A percentile compares a stretch with the other conserved stretches of the same genome.
Conservation (phyloP, 1,139 yeast species). For the Yamadazyma spencermartinsiae region DNA sequence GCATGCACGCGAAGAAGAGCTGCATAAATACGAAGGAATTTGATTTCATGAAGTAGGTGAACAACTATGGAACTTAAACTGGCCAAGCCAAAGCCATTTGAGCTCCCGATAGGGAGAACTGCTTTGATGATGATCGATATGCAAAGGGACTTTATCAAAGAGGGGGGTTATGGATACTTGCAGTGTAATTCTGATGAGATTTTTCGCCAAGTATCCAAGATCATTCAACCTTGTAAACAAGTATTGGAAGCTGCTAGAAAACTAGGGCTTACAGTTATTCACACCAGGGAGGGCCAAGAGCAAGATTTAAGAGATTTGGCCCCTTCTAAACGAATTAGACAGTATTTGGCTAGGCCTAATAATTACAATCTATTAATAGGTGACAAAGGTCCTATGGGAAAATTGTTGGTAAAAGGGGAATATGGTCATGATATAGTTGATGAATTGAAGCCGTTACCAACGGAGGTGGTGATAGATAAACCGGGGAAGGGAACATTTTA, state of each 20-base stretch:
- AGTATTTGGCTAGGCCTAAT: constrained; percentile 12
- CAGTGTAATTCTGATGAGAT: constrained; percentile 13
- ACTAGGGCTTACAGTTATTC: constrained; percentile 14
- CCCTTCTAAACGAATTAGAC: constrained; percentile 12
- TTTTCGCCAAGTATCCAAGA: constrained; percentile 12
- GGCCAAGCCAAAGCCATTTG: constrained; percentile 10
- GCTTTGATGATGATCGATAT: constrained; percentile 17
- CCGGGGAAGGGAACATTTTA: constrained; percentile 17
- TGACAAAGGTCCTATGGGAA: constrained; percentile 18
- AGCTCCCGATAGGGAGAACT: constrained; percentile 10
- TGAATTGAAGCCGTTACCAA: constrained; percentile 9
- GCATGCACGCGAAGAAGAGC: neutral
- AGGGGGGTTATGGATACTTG: constrained; percentile 16
- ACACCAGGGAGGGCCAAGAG: constrained; percentile 16
- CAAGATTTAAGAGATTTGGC: constrained; percentile 15
- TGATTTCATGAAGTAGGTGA: neutral
- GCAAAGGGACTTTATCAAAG: constrained; percentile 16
- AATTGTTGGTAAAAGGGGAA: constrained; percentile 14
- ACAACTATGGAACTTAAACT: neutral
- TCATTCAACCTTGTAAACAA: constrained; percentile 12
- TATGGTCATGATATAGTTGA: constrained; percentile 16
- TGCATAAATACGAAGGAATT: too few species aligned
- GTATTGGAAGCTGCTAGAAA: constrained; percentile 13
- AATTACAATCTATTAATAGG: constrained; percentile 14
- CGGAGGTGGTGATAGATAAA: constrained; percentile 15